Conservation (phyloP, 352 stramenopile genomes). For the Pythium diclinum region DNA sequence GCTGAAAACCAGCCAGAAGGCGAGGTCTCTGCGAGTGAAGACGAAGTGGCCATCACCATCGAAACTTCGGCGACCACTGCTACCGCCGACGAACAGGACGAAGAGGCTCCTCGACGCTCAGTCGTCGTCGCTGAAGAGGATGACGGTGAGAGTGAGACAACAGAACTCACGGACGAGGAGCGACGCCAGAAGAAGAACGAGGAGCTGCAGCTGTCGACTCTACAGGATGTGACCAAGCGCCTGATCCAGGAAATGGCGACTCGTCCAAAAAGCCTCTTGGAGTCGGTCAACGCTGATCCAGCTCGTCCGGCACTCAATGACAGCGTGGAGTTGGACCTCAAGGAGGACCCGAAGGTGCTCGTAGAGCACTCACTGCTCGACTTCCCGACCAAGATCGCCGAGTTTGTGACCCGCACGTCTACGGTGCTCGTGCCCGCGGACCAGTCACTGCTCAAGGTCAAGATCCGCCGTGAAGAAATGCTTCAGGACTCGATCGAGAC, state of each 20-base stretch:
- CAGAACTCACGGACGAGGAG: constrained; percentile 3
- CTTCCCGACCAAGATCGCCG: constrained; percentile 20
- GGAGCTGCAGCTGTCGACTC: neutral
- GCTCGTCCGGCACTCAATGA: constrained; percentile 5
- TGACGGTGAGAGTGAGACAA: neutral
- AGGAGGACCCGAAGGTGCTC: constrained; percentile 8
- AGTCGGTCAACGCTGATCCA: constrained; percentile 4
- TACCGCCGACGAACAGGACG: neutral
- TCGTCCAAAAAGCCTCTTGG: constrained; percentile 3
- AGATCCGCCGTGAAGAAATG: constrained; percentile 29
- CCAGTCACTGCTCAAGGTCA: neutral
- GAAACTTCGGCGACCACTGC: neutral
- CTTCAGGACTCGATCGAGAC: constrained; percentile 68
- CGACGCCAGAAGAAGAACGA: constrained; percentile 4
- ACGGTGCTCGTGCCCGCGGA: constrained; percentile 1
- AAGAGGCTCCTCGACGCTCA: neutral
- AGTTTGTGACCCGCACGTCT: constrained; percentile 12
- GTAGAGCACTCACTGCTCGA: constrained; percentile 9
- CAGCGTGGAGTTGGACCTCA: neutral
- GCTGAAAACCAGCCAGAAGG: constrained; percentile 10
- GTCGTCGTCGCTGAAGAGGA: neutral
- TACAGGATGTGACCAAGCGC: neutral
- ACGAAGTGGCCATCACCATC: constrained; percentile 10
- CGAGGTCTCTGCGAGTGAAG: neutral
- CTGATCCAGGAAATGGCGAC: neutral